A percentile compares a stretch with the other conserved stretches of the same genome.
phyloP scores from a whole-genome alignment of 148 eudicot species.

The Cornus suecica region DNA sequence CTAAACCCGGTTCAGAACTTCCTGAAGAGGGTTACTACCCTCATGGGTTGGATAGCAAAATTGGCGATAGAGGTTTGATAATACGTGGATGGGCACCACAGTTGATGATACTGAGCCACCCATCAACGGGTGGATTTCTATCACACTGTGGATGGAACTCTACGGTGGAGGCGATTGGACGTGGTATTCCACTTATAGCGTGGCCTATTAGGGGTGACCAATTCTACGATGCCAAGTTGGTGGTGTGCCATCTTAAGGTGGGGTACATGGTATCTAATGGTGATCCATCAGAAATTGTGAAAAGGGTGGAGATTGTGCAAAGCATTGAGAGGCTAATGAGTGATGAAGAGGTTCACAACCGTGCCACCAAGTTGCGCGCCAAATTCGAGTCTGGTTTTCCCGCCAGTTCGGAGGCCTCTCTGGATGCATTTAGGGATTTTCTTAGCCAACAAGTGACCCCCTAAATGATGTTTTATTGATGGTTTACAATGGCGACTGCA shows the following conservation, averaged over 20 bases:
- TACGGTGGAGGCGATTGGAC: constrained; percentile 50
- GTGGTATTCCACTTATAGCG: constrained; percentile 52
- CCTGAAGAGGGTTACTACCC: constrained; percentile 34
- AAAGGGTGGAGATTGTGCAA: constrained; percentile 39
- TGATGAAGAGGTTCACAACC: constrained; percentile 38
- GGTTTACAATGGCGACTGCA: not conserved
- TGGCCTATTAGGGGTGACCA: constrained; percentile 84
- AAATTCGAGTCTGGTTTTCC: constrained; percentile 44
- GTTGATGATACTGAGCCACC: constrained; percentile 58
- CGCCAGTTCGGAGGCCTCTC: constrained; percentile 38
- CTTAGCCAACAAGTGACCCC: constrained; percentile 2
- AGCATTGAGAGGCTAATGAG: constrained; percentile 50
- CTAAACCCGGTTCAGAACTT: constrained; percentile 16
- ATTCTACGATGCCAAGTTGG: constrained; percentile 47
- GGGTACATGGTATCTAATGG: constrained; percentile 37
- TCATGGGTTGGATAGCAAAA: constrained; percentile 38
- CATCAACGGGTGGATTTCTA: constrained; percentile 61
- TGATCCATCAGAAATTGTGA: constrained; percentile 23
- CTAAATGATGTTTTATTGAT: not conserved
- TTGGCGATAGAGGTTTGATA: constrained; percentile 49
- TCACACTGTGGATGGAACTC: constrained; percentile 84
- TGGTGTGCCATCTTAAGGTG: constrained; percentile 39
- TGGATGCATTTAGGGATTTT: constrained; percentile 41
- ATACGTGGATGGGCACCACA: constrained; percentile 79
- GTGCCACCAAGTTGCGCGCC: constrained; percentile 27